These are phyloP conservation scores for Neurospora pannonica DNA, from an alignment of 495 filamentous ascomycete species.

Conservation along the genomic window DNA sequence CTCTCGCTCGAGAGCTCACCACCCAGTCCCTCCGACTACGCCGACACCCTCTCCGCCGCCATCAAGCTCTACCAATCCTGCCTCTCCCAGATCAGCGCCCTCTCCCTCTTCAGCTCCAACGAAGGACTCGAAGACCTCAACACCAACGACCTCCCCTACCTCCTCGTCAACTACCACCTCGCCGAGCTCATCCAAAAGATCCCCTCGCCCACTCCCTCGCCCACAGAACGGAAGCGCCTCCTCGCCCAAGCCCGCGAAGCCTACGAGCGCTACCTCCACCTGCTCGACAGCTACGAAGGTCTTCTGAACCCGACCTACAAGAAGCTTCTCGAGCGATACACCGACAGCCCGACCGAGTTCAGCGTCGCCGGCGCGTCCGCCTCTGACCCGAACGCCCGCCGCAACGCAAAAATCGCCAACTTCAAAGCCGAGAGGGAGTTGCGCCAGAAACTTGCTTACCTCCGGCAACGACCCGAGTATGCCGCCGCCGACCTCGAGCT, in stretches of 20 bases:
- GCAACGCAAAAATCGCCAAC: constrained; percentile 75
- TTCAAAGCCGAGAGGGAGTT: constrained; percentile 82
- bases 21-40: constrained; percentile 51
- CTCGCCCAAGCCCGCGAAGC: constrained; percentile 51
- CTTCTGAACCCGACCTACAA: constrained; percentile 58
- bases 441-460: constrained; percentile 63
- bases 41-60: constrained; percentile 54
- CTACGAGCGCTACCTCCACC: constrained; percentile 69
- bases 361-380: constrained; percentile 49
- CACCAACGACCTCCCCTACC: constrained; percentile 70
- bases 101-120: constrained; percentile 83
- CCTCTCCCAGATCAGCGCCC: constrained; percentile 52
- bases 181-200: constrained; percentile 27
- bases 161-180: constrained; percentile 27
- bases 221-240: constrained; percentile 49
- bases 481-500: constrained; percentile 20
- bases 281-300: constrained; percentile 62
- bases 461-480: constrained; percentile 35
- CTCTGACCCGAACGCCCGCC: constrained; percentile 58
- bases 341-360: constrained; percentile 55
- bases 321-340: constrained; percentile 63
- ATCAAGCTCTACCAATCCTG: constrained; percentile 66
- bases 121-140: constrained; percentile 82
- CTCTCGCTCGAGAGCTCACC: constrained; percentile 24
- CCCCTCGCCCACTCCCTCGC: constrained; percentile 39